These are phyloP conservation scores for Zarea fungicola DNA, from an alignment of 2,329 filamentous ascomycete species.

Conservation along the genomic window DNA sequence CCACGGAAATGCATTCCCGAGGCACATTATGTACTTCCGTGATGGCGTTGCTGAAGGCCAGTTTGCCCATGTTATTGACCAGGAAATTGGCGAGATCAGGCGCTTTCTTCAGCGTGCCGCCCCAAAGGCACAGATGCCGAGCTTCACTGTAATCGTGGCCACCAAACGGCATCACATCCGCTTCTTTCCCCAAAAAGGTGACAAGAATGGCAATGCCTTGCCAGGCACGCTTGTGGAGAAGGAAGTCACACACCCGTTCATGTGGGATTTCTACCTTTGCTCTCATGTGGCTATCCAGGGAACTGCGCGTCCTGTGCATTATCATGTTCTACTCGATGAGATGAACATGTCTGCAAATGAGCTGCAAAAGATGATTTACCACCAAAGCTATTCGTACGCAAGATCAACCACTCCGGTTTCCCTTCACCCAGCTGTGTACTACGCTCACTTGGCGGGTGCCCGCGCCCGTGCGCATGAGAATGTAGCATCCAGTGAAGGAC, in stretches of 20 bases:
- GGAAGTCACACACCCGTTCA: constrained; percentile 85
- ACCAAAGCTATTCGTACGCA: constrained; percentile 90
- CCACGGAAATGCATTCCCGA: constrained; percentile 43
- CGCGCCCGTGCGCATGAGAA: constrained; percentile 73
- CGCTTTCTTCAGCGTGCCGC: constrained; percentile 42
- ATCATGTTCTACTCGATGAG: constrained; percentile 85
- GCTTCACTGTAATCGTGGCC: constrained; percentile 80
- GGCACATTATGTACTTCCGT: constrained; percentile 85
- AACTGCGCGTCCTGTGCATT: constrained; percentile 87
- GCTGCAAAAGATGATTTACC: constrained; percentile 85
- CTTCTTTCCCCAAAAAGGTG: constrained; percentile 71
- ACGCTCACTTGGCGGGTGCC: constrained; percentile 82
- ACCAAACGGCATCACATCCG: constrained; percentile 94
- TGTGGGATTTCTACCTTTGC: constrained; percentile 76
- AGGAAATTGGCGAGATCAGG: constrained; percentile 73
- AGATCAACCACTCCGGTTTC: constrained; percentile 91
- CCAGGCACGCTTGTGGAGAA: constrained; percentile 84
- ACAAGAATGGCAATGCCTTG: constrained; percentile 74
- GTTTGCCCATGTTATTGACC: constrained; percentile 70
- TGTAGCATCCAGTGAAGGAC: constrained; percentile 38
- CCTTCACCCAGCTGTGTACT: constrained; percentile 85
- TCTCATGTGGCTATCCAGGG: constrained; percentile 78
- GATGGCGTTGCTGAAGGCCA: constrained; percentile 90
- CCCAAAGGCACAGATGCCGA: constrained; percentile 39
- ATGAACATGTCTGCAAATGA: constrained; percentile 59